These are phyloP conservation scores for Rhododendron griersonianum DNA, from an alignment of 148 eudicot genomes.

Conservation along the genomic window DNA sequence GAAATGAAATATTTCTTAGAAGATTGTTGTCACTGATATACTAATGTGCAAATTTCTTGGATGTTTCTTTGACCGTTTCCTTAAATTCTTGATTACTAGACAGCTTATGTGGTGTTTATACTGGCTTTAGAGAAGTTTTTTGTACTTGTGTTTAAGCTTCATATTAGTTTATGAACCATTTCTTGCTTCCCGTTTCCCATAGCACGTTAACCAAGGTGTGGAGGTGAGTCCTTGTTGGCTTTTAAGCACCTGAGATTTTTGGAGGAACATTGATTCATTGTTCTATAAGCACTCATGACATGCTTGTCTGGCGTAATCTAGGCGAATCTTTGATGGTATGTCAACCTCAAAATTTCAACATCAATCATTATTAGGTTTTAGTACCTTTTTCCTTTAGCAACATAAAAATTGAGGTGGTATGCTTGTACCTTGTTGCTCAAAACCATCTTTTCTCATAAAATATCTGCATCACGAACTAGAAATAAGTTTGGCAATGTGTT, in stretches of 20 bases:
- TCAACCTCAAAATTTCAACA: not conserved
- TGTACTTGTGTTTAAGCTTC: not conserved
- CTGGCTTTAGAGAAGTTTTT: not conserved
- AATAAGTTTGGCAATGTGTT: not conserved
- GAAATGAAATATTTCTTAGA: not conserved
- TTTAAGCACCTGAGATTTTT: not conserved
- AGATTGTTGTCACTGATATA: not conserved
- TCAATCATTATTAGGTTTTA: not conserved
- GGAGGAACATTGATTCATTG: not conserved
- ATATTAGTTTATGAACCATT: not conserved
- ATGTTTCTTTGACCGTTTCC: not conserved
- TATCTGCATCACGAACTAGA: not conserved
- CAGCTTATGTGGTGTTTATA: not conserved
- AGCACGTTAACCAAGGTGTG: not conserved
- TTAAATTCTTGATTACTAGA: not conserved
- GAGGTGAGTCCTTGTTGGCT: not conserved
- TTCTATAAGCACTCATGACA: not conserved
- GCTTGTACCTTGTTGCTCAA: slow-evolving; percentile 3
- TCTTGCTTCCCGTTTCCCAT: not conserved
- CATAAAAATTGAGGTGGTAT: not conserved
- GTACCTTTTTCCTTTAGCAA: not conserved
- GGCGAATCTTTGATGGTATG: not conserved
- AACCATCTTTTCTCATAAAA: not conserved
- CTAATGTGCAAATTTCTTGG: not conserved
- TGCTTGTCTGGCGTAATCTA: not conserved